Conservation (phyloP, 1,284 basidiomycete genomes). For the Marasmius fiardii region DNA sequence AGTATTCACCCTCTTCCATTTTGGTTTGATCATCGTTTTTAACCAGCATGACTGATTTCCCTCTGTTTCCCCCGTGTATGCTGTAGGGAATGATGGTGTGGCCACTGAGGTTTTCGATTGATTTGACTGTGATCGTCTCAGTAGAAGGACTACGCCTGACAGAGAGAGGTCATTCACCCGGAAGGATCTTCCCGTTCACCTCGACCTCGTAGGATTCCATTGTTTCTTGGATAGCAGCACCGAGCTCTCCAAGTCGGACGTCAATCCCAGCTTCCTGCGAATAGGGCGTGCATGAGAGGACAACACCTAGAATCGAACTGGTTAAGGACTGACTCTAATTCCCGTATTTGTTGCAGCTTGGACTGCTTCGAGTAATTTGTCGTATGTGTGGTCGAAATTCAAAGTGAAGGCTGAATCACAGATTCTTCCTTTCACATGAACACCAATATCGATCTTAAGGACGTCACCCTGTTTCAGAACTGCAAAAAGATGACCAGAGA, state of each 20-base stretch:
- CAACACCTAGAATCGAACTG: neutral
- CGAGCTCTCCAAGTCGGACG: constrained; percentile 90
- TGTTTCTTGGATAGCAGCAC: constrained; percentile 92
- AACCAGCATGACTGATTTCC: constrained; percentile 89
- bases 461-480: constrained; percentile 62
- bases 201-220: constrained; percentile 99
- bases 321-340: constrained; percentile 55
- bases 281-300: neutral
- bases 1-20: constrained; percentile 97
- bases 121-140: constrained; percentile 62
- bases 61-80: constrained; percentile 85
- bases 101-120: constrained; percentile 88
- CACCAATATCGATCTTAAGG: constrained; percentile 96
- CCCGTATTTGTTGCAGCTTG: constrained; percentile 94
- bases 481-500: neutral
- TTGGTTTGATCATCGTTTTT: constrained; percentile 88
- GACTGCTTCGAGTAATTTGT: constrained; percentile 88
- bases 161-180: constrained; percentile 47
- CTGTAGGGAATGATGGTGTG: constrained; percentile 89
- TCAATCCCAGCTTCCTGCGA: constrained; percentile 94
- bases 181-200: constrained; percentile 80
- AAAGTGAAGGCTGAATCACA: constrained; percentile 96
- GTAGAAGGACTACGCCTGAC: too few species aligned
- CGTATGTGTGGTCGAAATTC: constrained; percentile 86
- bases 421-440: constrained; percentile 95